Base-by-base conservation (phyloP, 495 filamentous ascomycete species). In the Penicillium simplicissimum region DNA sequence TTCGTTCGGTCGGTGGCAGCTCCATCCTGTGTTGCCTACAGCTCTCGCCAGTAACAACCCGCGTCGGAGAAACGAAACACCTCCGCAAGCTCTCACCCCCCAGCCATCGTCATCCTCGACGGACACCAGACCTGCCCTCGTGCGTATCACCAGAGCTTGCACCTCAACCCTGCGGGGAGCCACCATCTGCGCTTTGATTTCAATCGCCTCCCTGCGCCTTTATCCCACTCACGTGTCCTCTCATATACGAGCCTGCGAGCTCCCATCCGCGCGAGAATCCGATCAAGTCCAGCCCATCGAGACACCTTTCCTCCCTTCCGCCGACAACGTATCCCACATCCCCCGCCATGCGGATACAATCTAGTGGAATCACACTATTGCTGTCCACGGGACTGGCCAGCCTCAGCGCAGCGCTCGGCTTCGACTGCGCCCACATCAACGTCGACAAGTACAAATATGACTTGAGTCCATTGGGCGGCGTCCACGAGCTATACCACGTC, bases 401-500 rank as follows among this genome's bases (percentile, higher is more conserved):
- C 51, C 58, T 83, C 17, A 66, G 74, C 1, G 67, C 78, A 9
- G 77, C 77, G 15, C 57, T 81, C 57, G 82, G 76, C 59, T 79
- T 90, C 60, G 78, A 86, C 73, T 96, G 92, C 81, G 67, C 76
- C 7, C 67, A 89, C 49, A 76, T 93, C 55, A 74, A 77, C 11
- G 75, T 82, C 14, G 82, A 86, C 49, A 75, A 76, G 36, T 75
- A 83, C 67, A 77, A 75, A 33, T 96, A 90, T 74, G 79, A 94
- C 68, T 75, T 97, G 10, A 76, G 70, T 13, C 55, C 79, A 19
- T 82, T 98, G 9, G 82, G 79, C 36, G 93, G 92, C 25, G 87
- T 91, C n/a, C 89, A 92, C 70, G 85, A 85, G n/a, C 79, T 96
- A 28, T 84, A 86, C 37, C 82, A 85, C 59, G 74, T 76, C 52